Evolutionary conservation across 169 alveolate genomes (phyloP).

Genomic region (Eimeria praecox): DNA sequence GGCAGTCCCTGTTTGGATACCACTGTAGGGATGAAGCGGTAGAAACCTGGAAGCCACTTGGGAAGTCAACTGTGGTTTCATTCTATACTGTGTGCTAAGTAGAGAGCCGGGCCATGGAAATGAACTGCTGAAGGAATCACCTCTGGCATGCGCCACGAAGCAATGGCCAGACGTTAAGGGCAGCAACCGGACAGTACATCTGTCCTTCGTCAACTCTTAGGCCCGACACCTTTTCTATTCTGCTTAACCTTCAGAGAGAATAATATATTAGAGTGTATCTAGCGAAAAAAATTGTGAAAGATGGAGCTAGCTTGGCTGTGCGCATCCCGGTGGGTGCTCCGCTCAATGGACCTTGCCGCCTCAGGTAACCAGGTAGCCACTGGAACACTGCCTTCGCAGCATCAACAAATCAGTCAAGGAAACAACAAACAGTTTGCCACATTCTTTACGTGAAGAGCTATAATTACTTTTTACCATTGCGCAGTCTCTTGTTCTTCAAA

Average conservation of each 20-base stretch:
- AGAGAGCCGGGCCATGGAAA: neutral
- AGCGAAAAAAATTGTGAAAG: neutral
- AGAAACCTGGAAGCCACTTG: neutral
- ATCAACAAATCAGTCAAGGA: neutral
- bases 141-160: neutral
- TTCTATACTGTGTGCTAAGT: neutral
- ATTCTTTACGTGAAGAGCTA: neutral
- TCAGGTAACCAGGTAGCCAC: conserved; percentile 50
- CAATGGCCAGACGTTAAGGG: neutral
- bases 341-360: neutral
- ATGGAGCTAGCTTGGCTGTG: neutral
- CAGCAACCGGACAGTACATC: neutral
- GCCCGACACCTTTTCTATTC: neutral
- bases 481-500: neutral
- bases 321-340: neutral
- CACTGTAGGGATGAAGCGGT: neutral
- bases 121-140: neutral
- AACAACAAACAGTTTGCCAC: neutral
- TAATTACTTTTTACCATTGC: neutral
- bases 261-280: neutral
- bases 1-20: neutral
- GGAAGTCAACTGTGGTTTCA: neutral
- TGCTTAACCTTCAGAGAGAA: neutral
- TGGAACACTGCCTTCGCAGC: neutral
- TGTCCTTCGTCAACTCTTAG: neutral